Evolutionary conservation across 75 land plant species (phyloP), one percentile per base, ranked within the genome.

Genomic region (Azolla pinnata): DNA sequence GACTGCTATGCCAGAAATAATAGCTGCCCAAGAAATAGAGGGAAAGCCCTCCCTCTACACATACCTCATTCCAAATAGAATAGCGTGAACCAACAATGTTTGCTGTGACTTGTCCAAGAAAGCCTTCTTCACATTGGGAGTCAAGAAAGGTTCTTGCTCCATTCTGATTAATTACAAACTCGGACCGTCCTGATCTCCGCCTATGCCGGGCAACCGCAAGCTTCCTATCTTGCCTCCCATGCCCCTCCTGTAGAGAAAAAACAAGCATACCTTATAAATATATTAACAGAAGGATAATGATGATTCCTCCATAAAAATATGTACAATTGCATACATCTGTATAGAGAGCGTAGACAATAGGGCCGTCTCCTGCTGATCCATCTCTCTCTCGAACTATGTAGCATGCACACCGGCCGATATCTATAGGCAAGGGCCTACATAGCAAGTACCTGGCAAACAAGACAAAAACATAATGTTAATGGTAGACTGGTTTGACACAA

Each of bases 41-140:
- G 10, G 21, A 18, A 18, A 46, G 2, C 49, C 21, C 49, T 18
- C 4, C n/a, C 42, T 3, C 19, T 52, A 5, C 9, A 26, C 54
- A 12, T 51, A 86, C 90, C 90, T 86, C 88, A 66, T 86, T 81
- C 87, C 87, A 83, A 31, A 83, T 80, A 20, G 70, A 51, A 53
- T 87, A 87, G 33, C 68, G 79, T 38, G 91, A 83, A 16, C 91
- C 91, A 44, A 83, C 62, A 46, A 87, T 67, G 45, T 83, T 87
- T 0, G 87, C 69, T 17, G 71, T 68, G 14, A 87, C 53, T 4
- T 34, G 59, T 23, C 87, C 87, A 57, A 83, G 31, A 32, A 68
- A 81, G 31, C 84, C 71, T 40, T 83, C 91, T 63, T 83, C 91
- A n/a, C 73, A 53, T 16, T 27, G 59, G n/a, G 58, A 67, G n/a